Base-by-base conservation (phyloP, 2,329 filamentous ascomycete species). In the Ophiostoma tasmaniense region DNA sequence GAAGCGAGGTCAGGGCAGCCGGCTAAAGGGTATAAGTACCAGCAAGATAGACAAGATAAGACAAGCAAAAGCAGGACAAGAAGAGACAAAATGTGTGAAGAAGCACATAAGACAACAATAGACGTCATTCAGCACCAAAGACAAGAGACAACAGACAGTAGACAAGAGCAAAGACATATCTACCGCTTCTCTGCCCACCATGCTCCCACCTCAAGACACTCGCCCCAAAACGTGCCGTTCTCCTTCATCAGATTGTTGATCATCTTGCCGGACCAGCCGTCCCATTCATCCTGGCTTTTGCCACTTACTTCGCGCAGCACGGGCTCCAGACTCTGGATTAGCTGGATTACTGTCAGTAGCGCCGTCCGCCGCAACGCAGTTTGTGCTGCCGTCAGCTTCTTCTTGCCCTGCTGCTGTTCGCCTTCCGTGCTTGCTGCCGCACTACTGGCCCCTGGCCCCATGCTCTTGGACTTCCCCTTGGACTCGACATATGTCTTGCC, bases 231-330 rank as follows among this genome's bases (percentile, higher is more conserved):
- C 22, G 91, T 89, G 25, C 91, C 91, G 68, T 88, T 89, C 71
- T 94, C 89, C 76, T 90, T 88, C 75, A 96, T 84, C 75, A 97
- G 79, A 78, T 95, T 90, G 64, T 87, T 86, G 84, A 92, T 94
- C 90, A 97, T 91, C 78, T 89, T 91, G 55, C 89, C 88, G 80
- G 91, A 87, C 93, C 93, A 97, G 59, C 87, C 83, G 77, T 96
- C 91, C 93, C 93, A 97, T 79, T 97, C 93, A 73, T 96, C 92
- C 75, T 91, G 87, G 74, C 90, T 92, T 82, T 96, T 96, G 17
- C 90, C 90, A 75, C 90, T 96, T 64, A 88, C 87, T 74, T 96
- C 90, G 74, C 90, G 87, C 73, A 97, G 80, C 70, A 95, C 80
- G 5, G 92, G 91, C 78, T 97, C 93, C 74, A 97, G 81, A 72